Base-by-base conservation (phyloP, 371 early-diverging fungal species). In the Catenaria anguillulae region DNA sequence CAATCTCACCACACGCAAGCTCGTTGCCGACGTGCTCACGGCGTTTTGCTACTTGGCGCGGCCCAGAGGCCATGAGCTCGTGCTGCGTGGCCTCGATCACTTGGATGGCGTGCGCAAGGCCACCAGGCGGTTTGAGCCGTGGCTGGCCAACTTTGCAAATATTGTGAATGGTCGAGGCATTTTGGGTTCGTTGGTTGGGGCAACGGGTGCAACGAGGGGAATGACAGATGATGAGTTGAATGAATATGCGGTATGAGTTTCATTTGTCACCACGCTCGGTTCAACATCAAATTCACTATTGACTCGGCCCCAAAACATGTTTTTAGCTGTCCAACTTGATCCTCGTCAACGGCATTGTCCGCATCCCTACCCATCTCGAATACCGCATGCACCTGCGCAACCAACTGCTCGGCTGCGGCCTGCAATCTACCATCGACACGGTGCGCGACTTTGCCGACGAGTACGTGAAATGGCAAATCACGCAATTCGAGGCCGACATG, bases 11-110 rank as follows among this genome's bases (percentile, higher is more conserved):
- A 88, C 90, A 0, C 77, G 90, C 24, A 86, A 85, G 59, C 66
- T 89, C 61, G 88, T 87, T 1, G 84, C 86, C 23, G 90, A 89
- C 68, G 79, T 88, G 19, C 71, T 90, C 55, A 89, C 90, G 8
- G 87, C 85, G 66, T 71, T 89, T 36, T 89, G 88, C 68, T 88
- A 87, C 68, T 78, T 83, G 40, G 88, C 87, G 66, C 77, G 83
- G 37, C 87, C 88, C 15, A 75, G 73, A 6, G 90, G 90, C 33
- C 89, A 88, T 66, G 78, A 78, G n/a, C 68, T 84, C 35, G 89
- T 90, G n/a, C 70, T 90, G 23, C 78, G 82, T 62, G 88, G 87
- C 33, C 56, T 76, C 60, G 77, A 74, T 43, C 63, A 65, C 61
- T 63, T 76, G 63, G 71, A 76, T 62, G 67, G 65, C 63, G 67